Conservation (phyloP, 2,329 filamentous ascomycete genomes). For the Diplodia seriata region DNA sequence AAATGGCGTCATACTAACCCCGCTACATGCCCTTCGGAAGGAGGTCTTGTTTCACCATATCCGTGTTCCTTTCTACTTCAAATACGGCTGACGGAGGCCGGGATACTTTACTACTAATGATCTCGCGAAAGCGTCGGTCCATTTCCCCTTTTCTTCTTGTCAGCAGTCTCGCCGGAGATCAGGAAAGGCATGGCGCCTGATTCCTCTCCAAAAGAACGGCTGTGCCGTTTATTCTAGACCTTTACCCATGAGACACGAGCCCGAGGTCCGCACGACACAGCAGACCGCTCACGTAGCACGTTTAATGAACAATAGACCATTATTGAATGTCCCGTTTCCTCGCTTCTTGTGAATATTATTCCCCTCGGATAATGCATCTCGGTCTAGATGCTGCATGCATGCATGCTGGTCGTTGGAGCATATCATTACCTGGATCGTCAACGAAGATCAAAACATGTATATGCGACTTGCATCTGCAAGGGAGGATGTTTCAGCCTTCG, state of each 20-base stretch:
- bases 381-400: no score
- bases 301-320: constrained; percentile 20
- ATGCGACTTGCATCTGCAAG: not conserved
- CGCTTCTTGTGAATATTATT: not conserved
- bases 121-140: not conserved
- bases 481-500: not conserved
- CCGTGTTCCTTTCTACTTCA: constrained; percentile 11
- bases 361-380: no score
- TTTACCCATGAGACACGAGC: constrained; percentile 13
- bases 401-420: not conserved
- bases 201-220: not conserved
- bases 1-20: constrained; percentile 21
- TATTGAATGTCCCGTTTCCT: not conserved
- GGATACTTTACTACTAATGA: constrained; percentile 17
- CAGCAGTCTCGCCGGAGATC: not conserved
- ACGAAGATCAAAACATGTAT: not conserved
- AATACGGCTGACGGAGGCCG: constrained; percentile 22
- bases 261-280: constrained; percentile 10
- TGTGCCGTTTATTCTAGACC: constrained; percentile 10
- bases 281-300: constrained; percentile 18
- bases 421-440: not conserved
- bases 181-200: not conserved
- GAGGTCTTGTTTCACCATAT: constrained; percentile 23
- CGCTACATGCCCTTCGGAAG: not conserved
- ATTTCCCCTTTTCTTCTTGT: not conserved